These are phyloP conservation scores for Colletotrichum australisinense DNA, from an alignment of 2,329 filamentous ascomycete genomes.

Conservation along the genomic window DNA sequence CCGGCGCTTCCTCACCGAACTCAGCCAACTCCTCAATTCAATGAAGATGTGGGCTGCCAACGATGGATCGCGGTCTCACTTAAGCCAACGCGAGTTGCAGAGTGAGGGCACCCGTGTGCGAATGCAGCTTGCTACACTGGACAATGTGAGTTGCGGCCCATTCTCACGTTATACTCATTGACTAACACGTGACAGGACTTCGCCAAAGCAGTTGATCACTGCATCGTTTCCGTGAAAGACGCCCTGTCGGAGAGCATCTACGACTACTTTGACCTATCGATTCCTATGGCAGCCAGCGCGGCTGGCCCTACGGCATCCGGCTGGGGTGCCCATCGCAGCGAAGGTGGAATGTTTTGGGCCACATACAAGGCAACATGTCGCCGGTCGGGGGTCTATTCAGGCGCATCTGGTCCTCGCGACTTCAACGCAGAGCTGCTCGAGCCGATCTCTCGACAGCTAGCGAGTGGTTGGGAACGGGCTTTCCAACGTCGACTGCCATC, in stretches of 20 bases:
- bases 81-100: slow-evolving; percentile 36
- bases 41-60: slow-evolving; percentile 41
- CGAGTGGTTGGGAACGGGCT: slow-evolving; percentile 40
- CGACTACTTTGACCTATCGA: slow-evolving; percentile 37
- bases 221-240: slow-evolving; percentile 33
- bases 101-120: slow-evolving; percentile 33
- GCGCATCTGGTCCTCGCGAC: slow-evolving; percentile 36
- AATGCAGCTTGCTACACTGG: slow-evolving; percentile 32
- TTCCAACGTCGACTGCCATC: slow-evolving; percentile 41
- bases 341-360: slow-evolving; percentile 40
- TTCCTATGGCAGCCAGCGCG: slow-evolving; percentile 34
- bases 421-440: slow-evolving; percentile 43
- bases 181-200: slow-evolving; percentile 35
- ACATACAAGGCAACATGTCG: slow-evolving; percentile 43
- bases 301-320: slow-evolving; percentile 36
- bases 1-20: slow-evolving; percentile 39
- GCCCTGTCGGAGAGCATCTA: slow-evolving; percentile 39
- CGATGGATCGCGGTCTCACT: slow-evolving; percentile 34
- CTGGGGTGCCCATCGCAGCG: slow-evolving; percentile 38
- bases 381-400: slow-evolving; percentile 37
- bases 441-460: slow-evolving; percentile 38
- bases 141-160: slow-evolving; percentile 9
- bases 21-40: slow-evolving; percentile 40
- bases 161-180: not conserved
- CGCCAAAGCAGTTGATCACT: slow-evolving; percentile 30